Evolutionary conservation across 2,329 filamentous ascomycete genomes (phyloP).

Genomic region (Zopfia rhizophila): DNA sequence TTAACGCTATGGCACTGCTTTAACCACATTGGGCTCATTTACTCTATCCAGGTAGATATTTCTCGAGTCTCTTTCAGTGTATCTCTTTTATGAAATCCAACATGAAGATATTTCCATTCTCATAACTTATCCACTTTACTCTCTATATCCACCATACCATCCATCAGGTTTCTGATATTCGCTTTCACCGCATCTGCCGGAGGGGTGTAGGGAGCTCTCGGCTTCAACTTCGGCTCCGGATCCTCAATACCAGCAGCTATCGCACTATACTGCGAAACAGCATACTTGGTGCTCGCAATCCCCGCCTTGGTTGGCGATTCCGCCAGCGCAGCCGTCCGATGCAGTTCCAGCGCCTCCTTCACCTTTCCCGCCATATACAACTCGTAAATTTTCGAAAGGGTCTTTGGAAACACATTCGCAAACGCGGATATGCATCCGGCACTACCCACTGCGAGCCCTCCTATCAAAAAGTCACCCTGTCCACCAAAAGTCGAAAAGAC

Average conservation of each 20-base stretch:
- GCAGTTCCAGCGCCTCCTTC: slow-evolving; percentile 69
- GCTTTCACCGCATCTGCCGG: slow-evolving; percentile 36
- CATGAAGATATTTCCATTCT: too few species aligned
- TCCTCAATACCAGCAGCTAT: slow-evolving; percentile 63
- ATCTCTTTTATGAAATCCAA: too few species aligned
- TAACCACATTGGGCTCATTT: too few species aligned
- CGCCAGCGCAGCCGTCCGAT: slow-evolving; percentile 70
- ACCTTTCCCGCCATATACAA: slow-evolving; percentile 68
- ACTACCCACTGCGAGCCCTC: slow-evolving; percentile 63
- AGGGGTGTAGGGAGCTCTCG: slow-evolving; percentile 40
- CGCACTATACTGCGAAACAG: slow-evolving; percentile 69
- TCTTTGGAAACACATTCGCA: slow-evolving; percentile 67
- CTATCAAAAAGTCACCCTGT: slow-evolving; percentile 76
- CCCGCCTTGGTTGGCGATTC: slow-evolving; percentile 74
- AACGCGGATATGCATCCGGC: slow-evolving; percentile 68
- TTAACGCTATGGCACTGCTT: too few species aligned
- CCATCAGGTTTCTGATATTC: slow-evolving; percentile 36
- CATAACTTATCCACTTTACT: too few species aligned
- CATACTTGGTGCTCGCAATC: slow-evolving; percentile 76
- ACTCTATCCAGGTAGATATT: too few species aligned
- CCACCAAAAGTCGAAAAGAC: slow-evolving; percentile 76
- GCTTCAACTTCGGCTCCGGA: slow-evolving; percentile 40
- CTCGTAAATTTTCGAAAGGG: slow-evolving; percentile 67
- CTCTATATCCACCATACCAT: slow-evolving; percentile 38
- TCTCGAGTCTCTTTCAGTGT: too few species aligned